These are phyloP conservation scores for Canna indica DNA, from an alignment of 176 grass and related monocot species.

Conservation along the genomic window DNA sequence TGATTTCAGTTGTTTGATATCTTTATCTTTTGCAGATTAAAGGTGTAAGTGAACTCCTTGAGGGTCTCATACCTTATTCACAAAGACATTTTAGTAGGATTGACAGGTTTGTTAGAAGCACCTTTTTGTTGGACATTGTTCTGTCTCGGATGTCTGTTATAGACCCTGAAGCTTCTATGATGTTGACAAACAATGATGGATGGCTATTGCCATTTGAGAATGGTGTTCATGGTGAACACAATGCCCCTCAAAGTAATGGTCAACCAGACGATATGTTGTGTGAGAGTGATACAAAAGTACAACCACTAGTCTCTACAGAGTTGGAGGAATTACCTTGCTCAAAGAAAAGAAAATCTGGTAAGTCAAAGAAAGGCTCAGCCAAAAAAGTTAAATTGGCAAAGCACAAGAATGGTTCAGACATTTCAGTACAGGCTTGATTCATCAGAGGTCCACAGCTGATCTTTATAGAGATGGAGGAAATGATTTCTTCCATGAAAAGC, in stretches of 20 bases:
- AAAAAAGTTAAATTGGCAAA: slow-evolving; percentile 48
- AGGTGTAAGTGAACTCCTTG: slow-evolving; percentile 72
- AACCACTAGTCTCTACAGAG: slow-evolving; percentile 5
- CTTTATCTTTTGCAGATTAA: slow-evolving; percentile 49
- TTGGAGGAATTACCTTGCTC: slow-evolving; percentile 15
- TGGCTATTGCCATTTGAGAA: neutral
- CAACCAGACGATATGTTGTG: neutral
- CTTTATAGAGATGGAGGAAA: too few species aligned
- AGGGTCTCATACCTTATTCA: slow-evolving; percentile 75
- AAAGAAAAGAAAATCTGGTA: slow-evolving; percentile 77
- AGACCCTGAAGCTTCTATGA: slow-evolving; percentile 44
- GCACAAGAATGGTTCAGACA: neutral
- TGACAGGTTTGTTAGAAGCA: slow-evolving; percentile 71
- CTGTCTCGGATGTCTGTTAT: slow-evolving; percentile 66
- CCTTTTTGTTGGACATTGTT: slow-evolving; percentile 76
- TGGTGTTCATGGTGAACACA: slow-evolving; percentile 5
- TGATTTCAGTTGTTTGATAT: neutral
- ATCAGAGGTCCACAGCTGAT: too few species aligned
- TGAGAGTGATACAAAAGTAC: neutral
- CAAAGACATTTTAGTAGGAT: slow-evolving; percentile 88
- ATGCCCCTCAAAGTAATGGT: neutral
- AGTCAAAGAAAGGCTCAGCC: slow-evolving; percentile 35
- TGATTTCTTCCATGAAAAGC: too few species aligned
- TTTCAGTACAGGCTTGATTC: slow-evolving; percentile 28
- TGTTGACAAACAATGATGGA: slow-evolving; percentile 3